Evolutionary conservation across 371 early-diverging fungal species (phyloP).

Genomic region (Mortierella sp.): DNA sequence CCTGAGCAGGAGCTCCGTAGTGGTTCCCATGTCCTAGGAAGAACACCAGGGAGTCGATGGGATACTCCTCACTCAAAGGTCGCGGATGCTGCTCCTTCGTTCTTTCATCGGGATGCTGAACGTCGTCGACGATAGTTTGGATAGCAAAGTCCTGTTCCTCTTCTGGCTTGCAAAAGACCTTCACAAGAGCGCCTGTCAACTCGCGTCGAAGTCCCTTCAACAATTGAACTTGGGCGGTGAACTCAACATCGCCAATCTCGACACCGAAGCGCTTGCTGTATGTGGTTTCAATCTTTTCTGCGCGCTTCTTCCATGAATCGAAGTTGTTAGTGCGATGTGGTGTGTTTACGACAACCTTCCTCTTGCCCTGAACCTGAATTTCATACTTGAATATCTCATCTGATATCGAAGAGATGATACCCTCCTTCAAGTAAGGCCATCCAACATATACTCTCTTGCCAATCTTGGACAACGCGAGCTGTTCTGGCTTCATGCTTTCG

Average conservation of each 20-base stretch:
- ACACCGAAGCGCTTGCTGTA: slow-evolving; percentile 72
- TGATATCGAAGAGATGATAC: slow-evolving; percentile 78
- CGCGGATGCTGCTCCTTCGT: slow-evolving; percentile 67
- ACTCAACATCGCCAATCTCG: slow-evolving; percentile 74
- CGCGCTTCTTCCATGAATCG: slow-evolving; percentile 69
- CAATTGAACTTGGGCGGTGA: slow-evolving; percentile 74
- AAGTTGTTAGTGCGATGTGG: slow-evolving; percentile 56
- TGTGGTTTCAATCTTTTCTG: slow-evolving; percentile 66
- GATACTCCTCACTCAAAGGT: slow-evolving; percentile 72
- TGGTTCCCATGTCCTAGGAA: slow-evolving; percentile 67
- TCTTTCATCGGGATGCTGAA: slow-evolving; percentile 78
- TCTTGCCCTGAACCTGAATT: slow-evolving; percentile 56
- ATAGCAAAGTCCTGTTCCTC: slow-evolving; percentile 73
- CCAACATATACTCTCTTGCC: slow-evolving; percentile 73
- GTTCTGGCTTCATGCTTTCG: slow-evolving; percentile 61
- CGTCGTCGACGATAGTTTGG: slow-evolving; percentile 73
- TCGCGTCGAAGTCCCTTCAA: slow-evolving; percentile 78
- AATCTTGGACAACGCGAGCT: slow-evolving; percentile 62
- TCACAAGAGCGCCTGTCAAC: slow-evolving; percentile 85
- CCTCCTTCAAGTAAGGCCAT: slow-evolving; percentile 92
- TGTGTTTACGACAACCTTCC: slow-evolving; percentile 57
- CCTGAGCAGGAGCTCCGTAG: slow-evolving; percentile 82
- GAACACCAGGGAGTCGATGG: slow-evolving; percentile 72
- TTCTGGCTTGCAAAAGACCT: slow-evolving; percentile 80
- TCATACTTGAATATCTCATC: slow-evolving; percentile 77